Evolutionary conservation across 1,284 basidiomycete genomes (phyloP).

Genomic region (Takashimella koratensis): DNA sequence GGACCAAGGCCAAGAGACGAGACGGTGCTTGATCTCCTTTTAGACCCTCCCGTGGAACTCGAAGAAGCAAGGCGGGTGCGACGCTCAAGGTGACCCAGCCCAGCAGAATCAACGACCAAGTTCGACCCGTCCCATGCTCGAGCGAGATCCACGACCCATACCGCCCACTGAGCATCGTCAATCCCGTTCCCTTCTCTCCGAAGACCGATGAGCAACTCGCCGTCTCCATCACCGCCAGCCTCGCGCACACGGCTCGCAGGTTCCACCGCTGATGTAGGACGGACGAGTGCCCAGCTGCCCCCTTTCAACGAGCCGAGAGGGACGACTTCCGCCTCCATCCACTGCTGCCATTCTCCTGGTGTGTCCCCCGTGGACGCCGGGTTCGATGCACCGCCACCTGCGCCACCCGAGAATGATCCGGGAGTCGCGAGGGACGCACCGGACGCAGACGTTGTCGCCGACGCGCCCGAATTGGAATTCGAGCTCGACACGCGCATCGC

Average conservation of each 20-base stretch:
- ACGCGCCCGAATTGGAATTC: neutral
- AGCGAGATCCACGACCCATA: conserved; percentile 33
- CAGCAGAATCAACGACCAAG: conserved; percentile 24
- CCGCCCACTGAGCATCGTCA: conserved; percentile 39
- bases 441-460: neutral
- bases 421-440: neutral
- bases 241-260: neutral
- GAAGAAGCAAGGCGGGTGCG: conserved; percentile 4
- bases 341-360: conserved; percentile 2
- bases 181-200: conserved; percentile 26
- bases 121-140: conserved; percentile 31
- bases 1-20: neutral
- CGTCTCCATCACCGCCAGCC: neutral
- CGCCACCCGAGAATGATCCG: neutral
- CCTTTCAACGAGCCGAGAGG: conserved; percentile 19
- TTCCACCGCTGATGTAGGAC: too few species aligned
- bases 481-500: neutral
- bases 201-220: conserved; percentile 27
- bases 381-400: neutral
- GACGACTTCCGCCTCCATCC: conserved; percentile 24
- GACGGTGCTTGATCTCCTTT: neutral
- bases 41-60: neutral
- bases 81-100: conserved; percentile 17
- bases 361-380: neutral
- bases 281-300: neutral